phyloP scores from a whole-genome alignment of 192 early-diverging fungal genomes.

The Thoreauomyces humboldtii region DNA sequence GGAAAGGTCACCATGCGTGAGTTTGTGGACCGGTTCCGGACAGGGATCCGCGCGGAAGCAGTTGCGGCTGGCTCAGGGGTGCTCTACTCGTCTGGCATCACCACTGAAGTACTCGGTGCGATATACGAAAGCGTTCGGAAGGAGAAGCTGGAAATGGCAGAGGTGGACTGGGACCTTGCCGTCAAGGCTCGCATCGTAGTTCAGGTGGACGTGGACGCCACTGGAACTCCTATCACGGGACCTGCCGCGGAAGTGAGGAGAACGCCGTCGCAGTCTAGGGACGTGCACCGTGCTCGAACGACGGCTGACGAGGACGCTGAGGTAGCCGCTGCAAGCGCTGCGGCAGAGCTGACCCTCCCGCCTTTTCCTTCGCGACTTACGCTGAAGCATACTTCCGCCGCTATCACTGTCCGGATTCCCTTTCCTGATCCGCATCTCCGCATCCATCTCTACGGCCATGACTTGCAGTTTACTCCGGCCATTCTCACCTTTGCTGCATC shows the following conservation, averaged over 20 bases:
- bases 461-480: slow-evolving; percentile 52
- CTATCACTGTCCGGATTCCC: slow-evolving; percentile 57
- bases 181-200: slow-evolving; percentile 9
- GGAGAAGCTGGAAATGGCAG: slow-evolving; percentile 35
- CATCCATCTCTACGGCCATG: slow-evolving; percentile 59
- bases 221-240: too few species aligned
- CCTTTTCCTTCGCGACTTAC: slow-evolving; percentile 56
- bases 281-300: too few species aligned
- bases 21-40: slow-evolving; percentile 33
- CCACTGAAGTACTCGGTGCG: slow-evolving; percentile 15
- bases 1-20: slow-evolving; percentile 14
- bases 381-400: slow-evolving; percentile 49
- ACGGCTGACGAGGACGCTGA: neutral
- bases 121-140: slow-evolving; percentile 15
- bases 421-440: slow-evolving; percentile 52
- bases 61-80: slow-evolving; percentile 17
- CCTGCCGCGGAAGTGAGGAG: too few species aligned
- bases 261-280: too few species aligned
- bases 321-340: neutral
- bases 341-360: slow-evolving; percentile 3
- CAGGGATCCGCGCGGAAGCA: slow-evolving; percentile 12
- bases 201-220: slow-evolving; percentile 4
- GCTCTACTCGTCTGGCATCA: slow-evolving; percentile 11
- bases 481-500: slow-evolving; percentile 55
- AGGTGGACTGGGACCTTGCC: slow-evolving; percentile 19